Evolutionary conservation across 2,329 filamentous ascomycete genomes (phyloP), one percentile per base, ranked within the genome.

Genomic region (Aspergillus sp.): DNA sequence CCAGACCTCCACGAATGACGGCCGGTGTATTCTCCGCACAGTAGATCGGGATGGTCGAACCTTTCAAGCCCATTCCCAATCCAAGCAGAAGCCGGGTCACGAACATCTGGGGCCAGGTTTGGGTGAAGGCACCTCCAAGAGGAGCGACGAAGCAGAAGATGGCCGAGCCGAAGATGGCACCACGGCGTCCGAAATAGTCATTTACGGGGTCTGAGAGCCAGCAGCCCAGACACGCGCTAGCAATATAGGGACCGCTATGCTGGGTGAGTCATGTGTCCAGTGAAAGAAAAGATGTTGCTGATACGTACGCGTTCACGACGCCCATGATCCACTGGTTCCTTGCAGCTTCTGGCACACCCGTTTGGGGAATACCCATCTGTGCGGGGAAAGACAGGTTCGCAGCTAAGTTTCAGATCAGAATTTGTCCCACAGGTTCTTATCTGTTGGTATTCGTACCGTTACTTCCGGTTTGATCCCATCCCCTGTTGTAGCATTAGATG

Each of bases 151-250:
- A 73, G 64, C 82, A 86, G 65, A 88, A 85, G 59, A 85, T 71
- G 11, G 81, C 82, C 6, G 79, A 79, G 43, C 85, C 65, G 63
- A 87, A 87, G 54, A 88, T 88, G 43, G 82, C 80, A 10, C 84
- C 82, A 47, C 84, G 80, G 36, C 85, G 82, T 35, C 83, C 84
- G 24, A 84, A 59, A 10, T 70, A 70, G 38, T 80, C 71, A 60
- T 88, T 88, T 11, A 83, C 60, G 1, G 84, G 83, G 55, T 89
- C 86, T 0, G 84, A 85, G 13, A 86, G 69, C 85, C 85, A 88
- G 65, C 83, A 85, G 4, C 84, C 83, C 73, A 82, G 71, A 52
- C 73, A 73, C 3, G 76, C 73, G 60, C 73, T 74, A 16, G 78
- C 79, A 47, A 84, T 73, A 49, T 85, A 81, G 0, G 79, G 79